phyloP scores from a whole-genome alignment of 352 stramenopile species.

The Globisporangium iwayamae region DNA sequence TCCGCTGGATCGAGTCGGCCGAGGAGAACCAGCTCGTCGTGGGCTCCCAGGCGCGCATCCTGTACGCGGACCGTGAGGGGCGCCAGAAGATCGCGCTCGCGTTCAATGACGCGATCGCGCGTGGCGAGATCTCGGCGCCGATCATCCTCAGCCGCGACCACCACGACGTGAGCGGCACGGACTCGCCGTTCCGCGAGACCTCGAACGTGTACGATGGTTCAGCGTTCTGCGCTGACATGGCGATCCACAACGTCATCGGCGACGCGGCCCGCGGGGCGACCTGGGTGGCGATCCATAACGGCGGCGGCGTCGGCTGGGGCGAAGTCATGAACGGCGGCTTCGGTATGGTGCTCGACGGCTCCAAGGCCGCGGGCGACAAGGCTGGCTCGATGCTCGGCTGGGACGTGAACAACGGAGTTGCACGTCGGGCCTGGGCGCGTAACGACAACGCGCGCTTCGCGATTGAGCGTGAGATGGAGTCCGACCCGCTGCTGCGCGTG shows the following conservation, averaged over 20 bases:
- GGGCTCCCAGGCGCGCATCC: too few species aligned
- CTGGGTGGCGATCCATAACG: constrained; percentile 87
- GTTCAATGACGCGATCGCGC: constrained; percentile 80
- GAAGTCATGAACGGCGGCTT: too few species aligned
- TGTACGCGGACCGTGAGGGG: too few species aligned
- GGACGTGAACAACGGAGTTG: constrained; percentile 90
- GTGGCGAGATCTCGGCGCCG: constrained; percentile 58
- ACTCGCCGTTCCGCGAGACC: constrained; percentile 87
- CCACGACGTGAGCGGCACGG: constrained; percentile 87
- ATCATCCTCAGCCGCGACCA: constrained; percentile 86
- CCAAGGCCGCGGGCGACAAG: constrained; percentile 50
- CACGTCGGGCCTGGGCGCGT: constrained; percentile 72
- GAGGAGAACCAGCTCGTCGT: too few species aligned
- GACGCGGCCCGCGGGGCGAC: constrained; percentile 81
- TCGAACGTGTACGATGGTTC: constrained; percentile 86
- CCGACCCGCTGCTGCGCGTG: constrained; percentile 62
- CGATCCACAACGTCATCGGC: constrained; percentile 87
- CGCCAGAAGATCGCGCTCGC: constrained; percentile 34
- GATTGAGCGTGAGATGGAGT: constrained; percentile 24
- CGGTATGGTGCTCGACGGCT: too few species aligned
- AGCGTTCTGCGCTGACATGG: constrained; percentile 87
- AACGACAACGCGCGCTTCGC: constrained; percentile 27
- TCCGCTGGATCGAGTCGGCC: too few species aligned
- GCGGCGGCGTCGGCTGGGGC: too few species aligned
- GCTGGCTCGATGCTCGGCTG: constrained; percentile 78